phyloP scores from a whole-genome alignment of 208 protist species.

The Angomonas desouzai region DNA sequence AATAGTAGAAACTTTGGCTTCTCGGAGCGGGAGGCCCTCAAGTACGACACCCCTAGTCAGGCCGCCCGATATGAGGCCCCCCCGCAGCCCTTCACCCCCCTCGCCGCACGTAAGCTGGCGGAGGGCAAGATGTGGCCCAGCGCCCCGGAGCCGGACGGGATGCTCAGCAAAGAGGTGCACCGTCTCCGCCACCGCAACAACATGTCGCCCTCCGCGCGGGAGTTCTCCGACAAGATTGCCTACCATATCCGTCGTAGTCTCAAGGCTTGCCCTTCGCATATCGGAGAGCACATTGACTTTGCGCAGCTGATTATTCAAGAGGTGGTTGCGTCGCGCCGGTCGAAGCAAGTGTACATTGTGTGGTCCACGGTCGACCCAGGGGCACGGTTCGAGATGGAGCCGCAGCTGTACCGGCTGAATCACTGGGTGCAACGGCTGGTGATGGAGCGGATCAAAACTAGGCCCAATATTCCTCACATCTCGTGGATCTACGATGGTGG shows the following conservation, averaged over 20 bases:
- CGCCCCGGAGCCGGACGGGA: conserved; percentile 70
- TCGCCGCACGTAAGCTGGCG: conserved; percentile 81
- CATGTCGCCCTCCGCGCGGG: conserved; percentile 82
- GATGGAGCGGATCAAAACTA: conserved; percentile 66
- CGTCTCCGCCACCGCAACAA: conserved; percentile 67
- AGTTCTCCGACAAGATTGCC: conserved; percentile 76
- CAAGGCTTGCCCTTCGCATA: conserved; percentile 76
- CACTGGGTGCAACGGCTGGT: conserved; percentile 85
- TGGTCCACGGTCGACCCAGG: conserved; percentile 87
- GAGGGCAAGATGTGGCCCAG: conserved; percentile 83
- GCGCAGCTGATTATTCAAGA: conserved; percentile 88
- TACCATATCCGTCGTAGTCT: conserved; percentile 85
- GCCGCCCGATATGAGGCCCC: conserved; percentile 67
- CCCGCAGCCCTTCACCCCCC: conserved; percentile 72
- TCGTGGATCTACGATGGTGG: conserved; percentile 87
- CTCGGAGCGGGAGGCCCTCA: conserved; percentile 65
- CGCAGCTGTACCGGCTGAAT: conserved; percentile 77
- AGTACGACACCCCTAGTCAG: conserved; percentile 69
- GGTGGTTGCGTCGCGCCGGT: conserved; percentile 77
- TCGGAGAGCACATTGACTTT: conserved; percentile 89
- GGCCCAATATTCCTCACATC: conserved; percentile 81
- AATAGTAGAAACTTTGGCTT: conserved; percentile 84
- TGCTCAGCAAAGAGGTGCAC: conserved; percentile 80
- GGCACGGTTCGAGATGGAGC: conserved; percentile 83
- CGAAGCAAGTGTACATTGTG: conserved; percentile 89